Base-by-base conservation (phyloP, 441 rosid species). In the Euphorbia corollata region DNA sequence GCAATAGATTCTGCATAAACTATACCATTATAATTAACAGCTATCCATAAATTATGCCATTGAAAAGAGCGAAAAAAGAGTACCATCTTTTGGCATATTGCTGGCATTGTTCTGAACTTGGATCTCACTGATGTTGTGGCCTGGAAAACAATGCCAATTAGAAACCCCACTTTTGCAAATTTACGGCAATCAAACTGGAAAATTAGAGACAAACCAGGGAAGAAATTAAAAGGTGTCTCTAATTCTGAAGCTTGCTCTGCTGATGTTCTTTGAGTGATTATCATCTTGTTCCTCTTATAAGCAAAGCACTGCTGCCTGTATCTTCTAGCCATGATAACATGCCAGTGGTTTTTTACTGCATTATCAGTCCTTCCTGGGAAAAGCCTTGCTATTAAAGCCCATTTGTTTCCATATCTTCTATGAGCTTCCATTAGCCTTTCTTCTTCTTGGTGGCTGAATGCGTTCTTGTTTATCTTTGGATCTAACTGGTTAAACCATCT, bases 331-430 rank as follows among this genome's bases (percentile, higher is more conserved):
- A 86, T 86, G 22, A 86, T 78, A 12, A 86, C 88, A 74, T 86
- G 91, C 91, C 91, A 86, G 20, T 86, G 91, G 71, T 86, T 86
- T 65, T 86, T 86, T 22, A 86, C 87, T 39, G 91, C 84, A 79
- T 86, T 86, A 69, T 86, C 91, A 23, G 91, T 86, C 51, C 91
- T 79, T 2, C 91, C 88, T 9, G 87, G 85, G 53, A 84, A 84
- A 39, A 86, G 79, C 76, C 83, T 71, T 6, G 91, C 85, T 57
- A 86, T 86, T 77, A 82, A 77, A 32, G 91, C 88, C 91, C 91
- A 86, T 71, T 84, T 86, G 82, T 86, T 86, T 1, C 91, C 91
- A 64, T 82, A 79, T 23, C 79, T 70, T 67, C 87, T 74, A 75
- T 84, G 91, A 55, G 91, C 87, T 66, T 79, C 80, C 84, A 84